A percentile compares a stretch with the other conserved stretches of the same genome.
Evolutionary conservation across 345 rosid genomes (phyloP).

Genomic region (Gossypium raimondii): DNA sequence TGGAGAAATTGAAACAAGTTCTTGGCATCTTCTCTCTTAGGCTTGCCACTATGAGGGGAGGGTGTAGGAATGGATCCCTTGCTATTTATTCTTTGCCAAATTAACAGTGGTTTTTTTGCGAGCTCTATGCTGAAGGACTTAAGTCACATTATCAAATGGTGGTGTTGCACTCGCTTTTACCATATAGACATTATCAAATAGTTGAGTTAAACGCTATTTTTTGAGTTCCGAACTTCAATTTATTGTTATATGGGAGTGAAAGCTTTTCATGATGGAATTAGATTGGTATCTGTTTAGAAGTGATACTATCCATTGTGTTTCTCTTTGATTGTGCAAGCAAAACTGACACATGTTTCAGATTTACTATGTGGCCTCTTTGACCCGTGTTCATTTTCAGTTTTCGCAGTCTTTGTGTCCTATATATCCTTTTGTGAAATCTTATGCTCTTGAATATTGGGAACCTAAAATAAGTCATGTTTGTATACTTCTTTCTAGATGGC

Average conservation of each 20-base stretch:
- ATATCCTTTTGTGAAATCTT: conserved; percentile 5
- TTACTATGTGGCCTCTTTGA: not conserved
- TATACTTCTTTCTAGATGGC: conserved; percentile 74
- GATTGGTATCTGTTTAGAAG: not conserved
- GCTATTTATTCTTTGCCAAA: not conserved
- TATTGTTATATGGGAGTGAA: not conserved
- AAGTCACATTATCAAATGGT: not conserved
- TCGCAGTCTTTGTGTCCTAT: not conserved
- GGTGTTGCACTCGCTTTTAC: not conserved
- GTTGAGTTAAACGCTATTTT: not conserved
- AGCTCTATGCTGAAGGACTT: not conserved
- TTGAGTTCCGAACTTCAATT: not conserved
- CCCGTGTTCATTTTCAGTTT: not conserved
- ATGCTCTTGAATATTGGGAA: conserved; percentile 5
- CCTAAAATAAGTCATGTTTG: conserved; percentile 19
- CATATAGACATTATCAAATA: not conserved
- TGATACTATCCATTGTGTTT: not conserved
- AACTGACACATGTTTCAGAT: not conserved
- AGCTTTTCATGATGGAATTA: not conserved
- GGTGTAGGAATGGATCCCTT: not conserved
- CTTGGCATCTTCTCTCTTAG: not conserved
- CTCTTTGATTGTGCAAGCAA: not conserved
- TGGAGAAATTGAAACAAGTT: not conserved
- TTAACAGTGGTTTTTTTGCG: not conserved
- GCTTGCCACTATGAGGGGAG: not conserved